Evolutionary conservation across 1,284 basidiomycete genomes (phyloP).

Genomic region (Leucoagaricus sp.): DNA sequence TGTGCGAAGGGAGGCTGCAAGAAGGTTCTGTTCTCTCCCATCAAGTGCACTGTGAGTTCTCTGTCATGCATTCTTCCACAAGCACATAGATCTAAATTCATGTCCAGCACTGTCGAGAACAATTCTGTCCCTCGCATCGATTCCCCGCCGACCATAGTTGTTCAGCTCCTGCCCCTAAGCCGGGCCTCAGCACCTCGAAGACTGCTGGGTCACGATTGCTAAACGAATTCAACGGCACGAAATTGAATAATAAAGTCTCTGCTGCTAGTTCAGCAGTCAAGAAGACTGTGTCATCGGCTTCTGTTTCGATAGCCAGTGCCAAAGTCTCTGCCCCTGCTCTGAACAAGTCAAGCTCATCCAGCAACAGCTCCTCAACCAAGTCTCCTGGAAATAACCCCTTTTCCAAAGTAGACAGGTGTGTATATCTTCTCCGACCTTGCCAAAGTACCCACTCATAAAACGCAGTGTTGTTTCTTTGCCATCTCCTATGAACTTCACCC

Average conservation of each 20-base stretch:
- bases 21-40: conserved; percentile 73
- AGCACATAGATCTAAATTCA: conserved; percentile 1
- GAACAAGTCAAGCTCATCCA: conserved; percentile 18
- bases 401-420: conserved; percentile 73
- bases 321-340: conserved; percentile 23
- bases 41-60: conserved; percentile 64
- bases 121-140: conserved; percentile 74
- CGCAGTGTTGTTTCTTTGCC: conserved; percentile 39
- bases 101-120: conserved; percentile 60
- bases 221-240: conserved; percentile 27
- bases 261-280: conserved; percentile 49
- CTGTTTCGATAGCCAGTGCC: conserved; percentile 37
- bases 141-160: conserved; percentile 72
- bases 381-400: conserved; percentile 47
- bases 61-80: conserved; percentile 1
- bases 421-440: conserved; percentile 26
- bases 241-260: conserved; percentile 37
- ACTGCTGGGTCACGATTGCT: conserved; percentile 22
- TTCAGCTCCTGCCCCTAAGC: conserved; percentile 23
- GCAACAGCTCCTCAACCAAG: conserved; percentile 22
- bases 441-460: conserved; percentile 68
- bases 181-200: conserved; percentile 21
- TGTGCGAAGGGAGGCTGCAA: conserved; percentile 66
- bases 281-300: conserved; percentile 40
- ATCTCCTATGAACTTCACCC: conserved; percentile 19